Conservation (phyloP, 306 rosid genomes). For the Trifolium dubium region DNA sequence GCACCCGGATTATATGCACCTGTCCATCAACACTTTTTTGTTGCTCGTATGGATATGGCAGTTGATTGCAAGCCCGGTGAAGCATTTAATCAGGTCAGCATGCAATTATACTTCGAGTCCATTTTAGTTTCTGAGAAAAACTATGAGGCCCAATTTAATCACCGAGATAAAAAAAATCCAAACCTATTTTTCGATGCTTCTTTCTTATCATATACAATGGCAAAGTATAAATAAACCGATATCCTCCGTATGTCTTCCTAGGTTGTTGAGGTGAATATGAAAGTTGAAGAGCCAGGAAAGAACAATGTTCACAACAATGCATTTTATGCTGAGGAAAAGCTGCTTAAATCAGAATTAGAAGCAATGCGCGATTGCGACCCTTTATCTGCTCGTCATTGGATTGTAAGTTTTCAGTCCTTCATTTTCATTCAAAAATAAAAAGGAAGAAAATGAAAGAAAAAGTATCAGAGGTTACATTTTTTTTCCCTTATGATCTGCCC, state of each 20-base stretch:
- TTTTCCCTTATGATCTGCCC: conserved; percentile 39
- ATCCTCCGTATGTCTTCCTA: conserved; percentile 23
- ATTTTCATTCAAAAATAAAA: neutral
- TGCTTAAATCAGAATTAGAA: conserved; percentile 72
- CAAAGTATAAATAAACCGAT: conserved; percentile 31
- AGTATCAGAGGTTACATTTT: conserved; percentile 18
- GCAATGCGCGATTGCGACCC: conserved; percentile 83
- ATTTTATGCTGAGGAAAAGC: conserved; percentile 75
- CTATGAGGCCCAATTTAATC: neutral
- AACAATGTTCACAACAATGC: conserved; percentile 81
- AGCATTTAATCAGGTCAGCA: conserved; percentile 74
- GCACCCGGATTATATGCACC: conserved; percentile 88
- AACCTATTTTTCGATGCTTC: neutral
- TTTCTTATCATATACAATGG: neutral
- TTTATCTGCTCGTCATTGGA: conserved; percentile 83
- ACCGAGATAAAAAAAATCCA: neutral
- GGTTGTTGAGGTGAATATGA: conserved; percentile 79
- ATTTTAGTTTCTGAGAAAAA: neutral
- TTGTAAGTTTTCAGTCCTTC: conserved; percentile 51
- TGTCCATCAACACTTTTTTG: conserved; percentile 84
- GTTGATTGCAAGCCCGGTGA: conserved; percentile 89
- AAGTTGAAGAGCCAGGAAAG: conserved; percentile 77
- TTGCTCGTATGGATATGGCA: conserved; percentile 90
- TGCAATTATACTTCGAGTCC: neutral
- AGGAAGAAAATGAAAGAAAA: neutral